Conservation (phyloP, 2,329 filamentous ascomycete species). For the Calonectria hawksworthii region DNA sequence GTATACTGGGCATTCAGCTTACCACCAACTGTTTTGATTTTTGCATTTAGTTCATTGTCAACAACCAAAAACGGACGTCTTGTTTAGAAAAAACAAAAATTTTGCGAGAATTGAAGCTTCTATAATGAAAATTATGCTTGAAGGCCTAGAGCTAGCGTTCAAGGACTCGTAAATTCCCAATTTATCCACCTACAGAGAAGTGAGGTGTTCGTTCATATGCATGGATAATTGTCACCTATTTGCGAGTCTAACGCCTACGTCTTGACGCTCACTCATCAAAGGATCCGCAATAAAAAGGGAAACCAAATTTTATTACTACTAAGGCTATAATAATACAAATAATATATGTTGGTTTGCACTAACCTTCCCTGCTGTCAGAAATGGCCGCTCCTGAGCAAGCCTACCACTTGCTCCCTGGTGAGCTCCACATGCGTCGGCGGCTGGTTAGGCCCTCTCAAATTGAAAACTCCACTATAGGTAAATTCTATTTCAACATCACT, state of each 20-base stretch:
- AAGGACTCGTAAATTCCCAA: too few relatives aligned
- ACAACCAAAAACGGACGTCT: not conserved
- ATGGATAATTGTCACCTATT: too few relatives aligned
- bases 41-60: not conserved
- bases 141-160: too few relatives aligned
- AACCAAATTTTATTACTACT: not conserved
- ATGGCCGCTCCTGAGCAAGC: not conserved
- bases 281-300: not conserved
- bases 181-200: too few relatives aligned
- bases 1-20: not conserved
- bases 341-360: not conserved
- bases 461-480: not conserved
- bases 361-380: not conserved
- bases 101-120: too few relatives aligned
- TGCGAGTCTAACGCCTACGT: too few relatives aligned
- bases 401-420: not conserved
- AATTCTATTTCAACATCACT: not conserved
- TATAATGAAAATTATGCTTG: too few relatives aligned
- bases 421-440: not conserved
- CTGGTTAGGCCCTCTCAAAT: not conserved
- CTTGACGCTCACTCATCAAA: not conserved
- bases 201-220: too few relatives aligned
- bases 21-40: not conserved
- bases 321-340: not conserved
- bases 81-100: too few relatives aligned